Evolutionary conservation across 768 basidiomycete genomes (phyloP), one percentile per base, ranked within the genome.

Genomic region (Termitomyces sp.): DNA sequence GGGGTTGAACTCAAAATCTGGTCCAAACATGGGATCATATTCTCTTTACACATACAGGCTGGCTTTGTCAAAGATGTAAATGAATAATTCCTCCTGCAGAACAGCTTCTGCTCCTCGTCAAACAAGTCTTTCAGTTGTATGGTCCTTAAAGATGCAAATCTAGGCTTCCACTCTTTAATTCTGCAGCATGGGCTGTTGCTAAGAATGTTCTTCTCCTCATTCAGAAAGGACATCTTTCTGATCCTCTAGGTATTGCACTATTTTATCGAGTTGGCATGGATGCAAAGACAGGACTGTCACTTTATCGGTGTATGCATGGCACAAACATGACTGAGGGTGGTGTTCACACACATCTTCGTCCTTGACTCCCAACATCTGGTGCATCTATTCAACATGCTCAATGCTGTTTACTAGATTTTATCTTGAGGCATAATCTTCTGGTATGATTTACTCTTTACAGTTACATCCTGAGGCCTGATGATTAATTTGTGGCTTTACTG

Each of bases 271-370:
- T 64, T 4, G n/a, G n/a, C n/a, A n/a, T n/a, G n/a, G n/a, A n/a
- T n/a, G n/a, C n/a, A n/a, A n/a, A n/a, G n/a, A n/a, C 54, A 30
- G 65, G 62, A 13, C 57, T 72, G 1, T 62, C 10, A 14, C 30
- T 50, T 13, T 34, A 71, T 33, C 55, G 61, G 0, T 72, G 73
- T 55, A 39, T 63, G 1, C 57, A 66, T 4, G 73, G 72, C 0
- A 75, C 76, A 9, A 76, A 75, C 26, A 55, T 51, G 14, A 69
- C 69, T 2, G 70, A 76, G 61, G 72, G 75, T 24, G 71, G 71
- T 10, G 69, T 77, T 3, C 74, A 77, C 53, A 67, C 66, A 0
- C 71, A 70, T n/a, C n/a, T n/a, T n/a, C n/a, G n/a, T n/a, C n/a
- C n/a, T n/a, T n/a, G n/a, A n/a, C n/a, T n/a, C n/a, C n/a, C n/a